Percentiles rank a stretch among this genome's conserved stretches.
Conservation (phyloP, 768 basidiomycete species). For the Fomitopsis serialis region DNA sequence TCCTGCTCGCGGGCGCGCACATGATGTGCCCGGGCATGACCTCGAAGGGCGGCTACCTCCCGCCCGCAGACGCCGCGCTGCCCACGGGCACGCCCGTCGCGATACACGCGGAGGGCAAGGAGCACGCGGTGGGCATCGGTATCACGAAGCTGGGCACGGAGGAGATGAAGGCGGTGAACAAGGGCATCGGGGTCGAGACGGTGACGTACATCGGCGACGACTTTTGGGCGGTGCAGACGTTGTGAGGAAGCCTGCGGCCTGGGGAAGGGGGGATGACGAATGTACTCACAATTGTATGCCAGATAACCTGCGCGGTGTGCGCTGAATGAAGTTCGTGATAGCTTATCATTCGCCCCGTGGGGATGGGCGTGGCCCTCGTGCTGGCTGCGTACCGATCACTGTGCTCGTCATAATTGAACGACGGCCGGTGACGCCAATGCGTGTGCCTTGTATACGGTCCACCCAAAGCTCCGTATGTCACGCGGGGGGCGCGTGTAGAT, state of each 20-base stretch:
- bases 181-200: constrained; percentile 72
- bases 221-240: constrained; percentile 64
- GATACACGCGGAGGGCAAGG: constrained; percentile 93
- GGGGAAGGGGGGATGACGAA: not conserved
- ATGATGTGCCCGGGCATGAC: constrained; percentile 99
- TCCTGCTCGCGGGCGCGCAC: constrained; percentile 87
- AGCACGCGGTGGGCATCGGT: constrained; percentile 84
- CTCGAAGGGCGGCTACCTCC: constrained; percentile 85
- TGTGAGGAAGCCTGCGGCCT: constrained; percentile 32
- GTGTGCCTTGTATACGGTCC: too few species aligned
- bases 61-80: constrained; percentile 62
- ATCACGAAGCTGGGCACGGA: constrained; percentile 78
- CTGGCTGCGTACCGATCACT: too few species aligned
- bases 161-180: constrained; percentile 87
- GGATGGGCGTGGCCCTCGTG: too few species aligned
- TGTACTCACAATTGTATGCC: not conserved
- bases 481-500: too few species aligned
- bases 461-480: too few species aligned
- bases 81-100: constrained; percentile 78
- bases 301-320: not conserved
- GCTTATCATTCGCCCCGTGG: too few species aligned
- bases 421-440: too few species aligned
- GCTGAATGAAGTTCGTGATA: too few species aligned
- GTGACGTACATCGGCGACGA: constrained; percentile 86
- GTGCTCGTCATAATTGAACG: too few species aligned